Conservation (phyloP, 2,329 filamentous ascomycete genomes). For the Falciphora oryzae region DNA sequence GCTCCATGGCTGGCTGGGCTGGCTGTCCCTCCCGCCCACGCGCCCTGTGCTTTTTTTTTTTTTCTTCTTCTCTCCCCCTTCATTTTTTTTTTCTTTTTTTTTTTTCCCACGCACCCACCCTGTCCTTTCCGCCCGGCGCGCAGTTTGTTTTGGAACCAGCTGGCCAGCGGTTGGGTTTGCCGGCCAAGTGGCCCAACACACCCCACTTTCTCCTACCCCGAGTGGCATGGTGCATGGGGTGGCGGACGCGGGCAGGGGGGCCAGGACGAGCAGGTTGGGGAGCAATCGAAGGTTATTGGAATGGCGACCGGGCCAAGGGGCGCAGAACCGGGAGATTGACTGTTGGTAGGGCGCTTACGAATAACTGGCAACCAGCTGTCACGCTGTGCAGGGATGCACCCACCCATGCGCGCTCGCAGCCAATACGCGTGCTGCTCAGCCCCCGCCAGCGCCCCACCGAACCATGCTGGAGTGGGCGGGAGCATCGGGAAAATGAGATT, state of each 20-base stretch:
- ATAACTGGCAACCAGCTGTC: neutral
- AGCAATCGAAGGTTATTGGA: neutral
- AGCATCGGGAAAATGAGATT: slow-evolving; percentile 1
- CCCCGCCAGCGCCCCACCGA: neutral
- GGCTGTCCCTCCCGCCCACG: neutral
- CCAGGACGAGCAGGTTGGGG: neutral
- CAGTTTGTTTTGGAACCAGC: neutral
- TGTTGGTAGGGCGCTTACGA: neutral
- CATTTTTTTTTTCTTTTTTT: neutral
- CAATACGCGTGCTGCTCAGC: neutral
- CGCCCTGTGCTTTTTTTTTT: neutral
- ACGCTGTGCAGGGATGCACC: neutral
- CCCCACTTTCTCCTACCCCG: neutral
- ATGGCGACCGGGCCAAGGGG: neutral
- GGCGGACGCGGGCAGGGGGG: neutral
- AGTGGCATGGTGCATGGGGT: neutral
- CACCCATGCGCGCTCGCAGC: too few species aligned
- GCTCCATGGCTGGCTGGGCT: neutral
- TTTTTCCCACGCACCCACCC: neutral
- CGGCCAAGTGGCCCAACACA: neutral
- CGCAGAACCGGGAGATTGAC: neutral
- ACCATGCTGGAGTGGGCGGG: neutral
- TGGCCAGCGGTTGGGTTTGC: neutral
- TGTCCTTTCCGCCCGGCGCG: neutral
- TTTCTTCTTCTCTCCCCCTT: neutral